Conservation (phyloP, 805 yeast species). For the Wilhelminamyces savonicus region DNA sequence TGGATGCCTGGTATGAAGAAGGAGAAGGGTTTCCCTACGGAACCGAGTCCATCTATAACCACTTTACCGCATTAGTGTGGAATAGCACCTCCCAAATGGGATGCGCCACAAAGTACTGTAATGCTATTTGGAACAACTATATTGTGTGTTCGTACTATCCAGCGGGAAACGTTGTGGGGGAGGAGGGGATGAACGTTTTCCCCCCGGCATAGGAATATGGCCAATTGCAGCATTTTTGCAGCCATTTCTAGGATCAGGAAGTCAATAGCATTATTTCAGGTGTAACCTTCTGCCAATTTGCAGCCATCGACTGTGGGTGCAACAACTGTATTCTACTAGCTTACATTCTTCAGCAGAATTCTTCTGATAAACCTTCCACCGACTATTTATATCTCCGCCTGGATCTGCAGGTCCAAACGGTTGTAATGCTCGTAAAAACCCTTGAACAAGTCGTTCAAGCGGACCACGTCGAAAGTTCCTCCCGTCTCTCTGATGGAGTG, state of each 20-base stretch:
- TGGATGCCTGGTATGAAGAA: slow-evolving; percentile 13
- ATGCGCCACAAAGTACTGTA: slow-evolving; percentile 65
- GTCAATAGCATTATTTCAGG: too few relatives aligned
- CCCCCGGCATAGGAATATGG: not conserved
- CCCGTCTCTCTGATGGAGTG: slow-evolving; percentile 91
- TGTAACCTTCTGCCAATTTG: too few relatives aligned
- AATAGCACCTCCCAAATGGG: slow-evolving; percentile 54
- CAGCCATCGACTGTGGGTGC: too few relatives aligned
- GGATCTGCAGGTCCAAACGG: slow-evolving; percentile 21
- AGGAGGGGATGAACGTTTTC: slow-evolving; percentile 9
- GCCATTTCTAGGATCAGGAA: too few relatives aligned
- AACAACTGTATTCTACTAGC: too few relatives aligned
- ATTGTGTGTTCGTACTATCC: slow-evolving; percentile 70
- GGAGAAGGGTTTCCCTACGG: slow-evolving; percentile 8
- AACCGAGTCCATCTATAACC: slow-evolving; percentile 25
- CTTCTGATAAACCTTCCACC: too few relatives aligned
- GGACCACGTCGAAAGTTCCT: slow-evolving; percentile 66
- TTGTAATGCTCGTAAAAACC: slow-evolving; percentile 46
- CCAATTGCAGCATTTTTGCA: too few relatives aligned
- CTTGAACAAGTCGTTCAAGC: slow-evolving; percentile 54
- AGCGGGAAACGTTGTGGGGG: slow-evolving; percentile 63
- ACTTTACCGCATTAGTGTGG: slow-evolving; percentile 83
- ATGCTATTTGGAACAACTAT: slow-evolving; percentile 44
- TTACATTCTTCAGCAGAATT: too few relatives aligned
- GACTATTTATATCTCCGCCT: slow-evolving; percentile 7